phyloP scores from a whole-genome alignment of 2,329 filamentous ascomycete genomes.

The Colletotrichum trifolii region DNA sequence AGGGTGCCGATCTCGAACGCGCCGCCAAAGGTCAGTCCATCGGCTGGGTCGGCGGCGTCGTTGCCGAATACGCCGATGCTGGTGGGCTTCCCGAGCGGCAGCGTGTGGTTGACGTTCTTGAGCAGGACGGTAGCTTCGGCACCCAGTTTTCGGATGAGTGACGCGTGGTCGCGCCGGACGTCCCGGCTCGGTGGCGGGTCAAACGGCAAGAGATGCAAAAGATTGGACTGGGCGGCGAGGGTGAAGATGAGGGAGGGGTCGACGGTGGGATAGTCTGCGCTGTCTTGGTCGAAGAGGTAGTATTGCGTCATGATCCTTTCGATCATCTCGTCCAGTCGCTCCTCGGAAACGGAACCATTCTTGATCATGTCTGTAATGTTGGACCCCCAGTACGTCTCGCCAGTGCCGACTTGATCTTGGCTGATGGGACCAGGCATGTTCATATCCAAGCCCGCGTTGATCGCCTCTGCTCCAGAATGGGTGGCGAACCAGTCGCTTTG shows the following conservation, averaged over 20 bases:
- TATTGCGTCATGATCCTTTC: slow-evolving; percentile 72
- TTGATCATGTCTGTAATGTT: slow-evolving; percentile 66
- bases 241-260: slow-evolving; percentile 27
- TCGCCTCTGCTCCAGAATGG: slow-evolving; percentile 75
- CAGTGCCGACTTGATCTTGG: slow-evolving; percentile 52
- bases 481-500: slow-evolving; percentile 80
- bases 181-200: slow-evolving; percentile 61
- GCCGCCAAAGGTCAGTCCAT: slow-evolving; percentile 41
- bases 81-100: slow-evolving; percentile 66
- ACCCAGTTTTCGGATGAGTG: slow-evolving; percentile 66
- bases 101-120: slow-evolving; percentile 68
- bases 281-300: slow-evolving; percentile 67
- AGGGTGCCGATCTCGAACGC: slow-evolving; percentile 71
- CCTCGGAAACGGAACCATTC: slow-evolving; percentile 66
- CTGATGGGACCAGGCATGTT: slow-evolving; percentile 76
- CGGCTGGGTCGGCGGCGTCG: slow-evolving; percentile 62
- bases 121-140: slow-evolving; percentile 71
- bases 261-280: slow-evolving; percentile 55
- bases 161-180: slow-evolving; percentile 68
- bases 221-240: slow-evolving; percentile 26
- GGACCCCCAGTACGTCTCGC: slow-evolving; percentile 71
- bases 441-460: slow-evolving; percentile 81
- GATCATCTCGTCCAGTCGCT: slow-evolving; percentile 74
- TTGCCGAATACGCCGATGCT: slow-evolving; percentile 74
- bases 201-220: slow-evolving; percentile 16